Percentiles rank a stretch among this genome's conserved stretches.
Conservation (phyloP, 2,329 filamentous ascomycete genomes). For the Hymenoscyphus infarciens region DNA sequence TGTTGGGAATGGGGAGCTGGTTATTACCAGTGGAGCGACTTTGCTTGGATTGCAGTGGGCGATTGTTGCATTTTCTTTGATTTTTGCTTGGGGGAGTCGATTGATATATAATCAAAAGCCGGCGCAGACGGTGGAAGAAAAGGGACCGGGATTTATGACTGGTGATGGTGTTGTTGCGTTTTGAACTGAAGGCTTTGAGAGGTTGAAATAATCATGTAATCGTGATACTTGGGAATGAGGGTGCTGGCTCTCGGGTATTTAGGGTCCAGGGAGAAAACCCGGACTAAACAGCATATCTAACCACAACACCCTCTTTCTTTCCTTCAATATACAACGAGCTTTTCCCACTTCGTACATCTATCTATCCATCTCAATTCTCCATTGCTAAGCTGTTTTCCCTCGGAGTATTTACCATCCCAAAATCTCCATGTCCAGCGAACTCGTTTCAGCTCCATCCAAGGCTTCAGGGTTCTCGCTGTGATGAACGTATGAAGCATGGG, state of each 20-base stretch:
- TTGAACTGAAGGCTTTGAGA: background rate
- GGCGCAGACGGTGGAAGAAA: background rate
- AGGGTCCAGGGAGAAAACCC: background rate
- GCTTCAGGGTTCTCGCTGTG: background rate
- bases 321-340: background rate
- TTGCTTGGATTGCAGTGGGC: slow-evolving; percentile 9
- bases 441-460: background rate
- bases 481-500: background rate
- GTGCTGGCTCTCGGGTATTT: background rate
- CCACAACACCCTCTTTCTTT: background rate
- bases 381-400: background rate
- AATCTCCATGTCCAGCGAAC: background rate
- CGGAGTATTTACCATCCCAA: background rate
- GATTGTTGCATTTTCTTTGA: slow-evolving; percentile 8
- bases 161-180: background rate
- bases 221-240: background rate
- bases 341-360: no score
- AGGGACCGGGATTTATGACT: background rate
- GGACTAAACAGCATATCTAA: background rate
- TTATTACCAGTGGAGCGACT: background rate
- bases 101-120: slow-evolving; percentile 3
- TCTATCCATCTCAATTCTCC: background rate
- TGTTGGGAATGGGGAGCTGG: slow-evolving; percentile 1
- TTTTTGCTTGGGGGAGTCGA: slow-evolving; percentile 7
- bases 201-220: background rate